Evolutionary conservation across 768 basidiomycete genomes (phyloP).

Genomic region (Lentinula guzmanii): DNA sequence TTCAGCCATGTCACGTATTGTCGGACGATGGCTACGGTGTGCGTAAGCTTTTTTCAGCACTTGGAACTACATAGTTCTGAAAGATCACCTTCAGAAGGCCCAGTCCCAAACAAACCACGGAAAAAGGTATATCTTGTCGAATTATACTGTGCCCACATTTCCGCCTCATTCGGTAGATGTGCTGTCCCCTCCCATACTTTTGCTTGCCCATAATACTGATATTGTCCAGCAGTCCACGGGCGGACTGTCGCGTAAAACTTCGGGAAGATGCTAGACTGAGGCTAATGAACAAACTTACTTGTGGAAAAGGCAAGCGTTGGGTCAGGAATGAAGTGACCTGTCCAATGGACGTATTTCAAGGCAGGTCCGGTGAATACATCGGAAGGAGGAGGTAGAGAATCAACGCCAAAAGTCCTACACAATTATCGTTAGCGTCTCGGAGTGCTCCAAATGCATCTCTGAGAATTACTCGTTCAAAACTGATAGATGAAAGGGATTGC

Average conservation of each 20-base stretch:
- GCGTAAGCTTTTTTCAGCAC: background rate
- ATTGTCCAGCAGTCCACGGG: constrained; percentile 16
- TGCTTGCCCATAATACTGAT: constrained; percentile 19
- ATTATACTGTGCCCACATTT: constrained; percentile 15
- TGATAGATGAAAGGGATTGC: constrained; percentile 20
- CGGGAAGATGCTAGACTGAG: background rate
- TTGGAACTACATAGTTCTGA: background rate
- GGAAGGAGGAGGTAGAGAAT: constrained; percentile 5
- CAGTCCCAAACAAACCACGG: constrained; percentile 13
- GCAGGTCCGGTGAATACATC: constrained; percentile 11
- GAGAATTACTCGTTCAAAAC: constrained; percentile 3
- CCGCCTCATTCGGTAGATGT: constrained; percentile 13
- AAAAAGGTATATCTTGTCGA: constrained; percentile 11
- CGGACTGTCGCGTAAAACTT: constrained; percentile 10
- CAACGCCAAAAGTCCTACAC: background rate
- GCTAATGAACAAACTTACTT: constrained; percentile 3
- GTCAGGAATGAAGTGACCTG: constrained; percentile 26
- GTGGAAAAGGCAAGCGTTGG: constrained; percentile 24
- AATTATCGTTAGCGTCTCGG: background rate
- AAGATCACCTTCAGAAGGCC: constrained; percentile 13
- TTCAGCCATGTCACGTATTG: constrained; percentile 22
- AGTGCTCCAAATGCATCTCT: background rate
- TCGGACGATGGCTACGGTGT: constrained; percentile 11
- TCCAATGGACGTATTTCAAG: constrained; percentile 16
- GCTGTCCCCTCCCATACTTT: constrained; percentile 22